Evolutionary conservation across 345 rosid genomes (phyloP).

Genomic region (Balakata baccata): DNA sequence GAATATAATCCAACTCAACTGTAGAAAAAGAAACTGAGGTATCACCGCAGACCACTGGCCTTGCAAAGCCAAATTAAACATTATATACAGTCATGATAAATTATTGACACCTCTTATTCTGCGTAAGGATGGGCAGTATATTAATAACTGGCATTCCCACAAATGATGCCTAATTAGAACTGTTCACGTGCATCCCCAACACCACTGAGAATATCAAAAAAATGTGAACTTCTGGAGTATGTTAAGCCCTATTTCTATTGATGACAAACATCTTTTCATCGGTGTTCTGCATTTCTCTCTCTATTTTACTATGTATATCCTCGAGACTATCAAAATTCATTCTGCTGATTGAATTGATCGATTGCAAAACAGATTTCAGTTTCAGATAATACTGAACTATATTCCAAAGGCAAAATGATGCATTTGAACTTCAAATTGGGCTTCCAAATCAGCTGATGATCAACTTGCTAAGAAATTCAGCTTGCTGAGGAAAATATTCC

Average conservation of each 20-base stretch:
- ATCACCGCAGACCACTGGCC: neutral
- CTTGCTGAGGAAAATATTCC: conserved; percentile 78
- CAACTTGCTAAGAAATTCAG: conserved; percentile 74
- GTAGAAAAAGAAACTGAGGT: no score
- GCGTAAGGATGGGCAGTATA: no score
- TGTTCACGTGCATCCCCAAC: no score
- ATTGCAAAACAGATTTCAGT: neutral
- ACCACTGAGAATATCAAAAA: neutral
- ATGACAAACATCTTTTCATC: no score
- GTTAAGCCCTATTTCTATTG: neutral
- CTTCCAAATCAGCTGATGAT: conserved; percentile 59
- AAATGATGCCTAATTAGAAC: no score
- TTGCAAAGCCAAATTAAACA: neutral
- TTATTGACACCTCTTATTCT: neutral
- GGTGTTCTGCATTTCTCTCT: no score
- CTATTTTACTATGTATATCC: neutral
- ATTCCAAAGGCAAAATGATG: neutral
- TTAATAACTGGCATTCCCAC: no score
- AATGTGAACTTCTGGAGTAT: neutral
- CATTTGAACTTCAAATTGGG: neutral
- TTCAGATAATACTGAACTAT: neutral
- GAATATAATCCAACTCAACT: neutral
- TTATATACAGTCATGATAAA: neutral
- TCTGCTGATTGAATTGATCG: neutral
- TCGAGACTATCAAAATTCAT: neutral